Percentiles rank a stretch among this genome's conserved stretches.
These are phyloP conservation scores for Malassezia psittaci DNA, from an alignment of 1,284 basidiomycete genomes.

Conservation along the genomic window DNA sequence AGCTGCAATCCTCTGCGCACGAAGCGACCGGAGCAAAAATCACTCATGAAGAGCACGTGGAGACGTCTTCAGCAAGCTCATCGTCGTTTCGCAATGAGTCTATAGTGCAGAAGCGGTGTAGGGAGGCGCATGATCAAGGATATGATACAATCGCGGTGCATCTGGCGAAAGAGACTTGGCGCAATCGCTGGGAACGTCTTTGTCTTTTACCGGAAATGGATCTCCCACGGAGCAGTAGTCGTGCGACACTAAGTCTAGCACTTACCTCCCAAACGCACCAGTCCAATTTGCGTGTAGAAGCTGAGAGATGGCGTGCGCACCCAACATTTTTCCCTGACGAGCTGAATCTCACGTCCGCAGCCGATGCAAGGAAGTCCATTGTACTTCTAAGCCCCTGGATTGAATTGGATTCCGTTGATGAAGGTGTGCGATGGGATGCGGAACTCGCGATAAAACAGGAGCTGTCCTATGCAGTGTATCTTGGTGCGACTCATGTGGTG, in stretches of 20 bases:
- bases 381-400: slow-evolving; percentile 84
- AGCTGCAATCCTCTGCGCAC: neutral
- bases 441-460: slow-evolving; percentile 92
- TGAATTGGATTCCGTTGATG: slow-evolving; percentile 81
- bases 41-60: too few species aligned
- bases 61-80: too few species aligned
- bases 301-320: slow-evolving; percentile 76
- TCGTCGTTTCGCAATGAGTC: too few species aligned
- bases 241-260: slow-evolving; percentile 21
- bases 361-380: slow-evolving; percentile 70
- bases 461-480: slow-evolving; percentile 80
- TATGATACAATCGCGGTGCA: slow-evolving; percentile 64
- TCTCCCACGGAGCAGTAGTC: slow-evolving; percentile 30
- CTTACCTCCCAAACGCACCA: neutral
- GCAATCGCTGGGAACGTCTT: slow-evolving; percentile 74
- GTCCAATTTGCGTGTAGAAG: slow-evolving; percentile 52
- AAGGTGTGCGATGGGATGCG: slow-evolving; percentile 88
- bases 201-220: slow-evolving; percentile 55
- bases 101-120: slow-evolving; percentile 15
- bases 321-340: slow-evolving; percentile 73
- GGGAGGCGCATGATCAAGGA: slow-evolving; percentile 45
- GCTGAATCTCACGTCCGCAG: slow-evolving; percentile 74
- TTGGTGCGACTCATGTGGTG: slow-evolving; percentile 72
- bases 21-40: too few species aligned
- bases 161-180: slow-evolving; percentile 76